Evolutionary conservation across 371 early-diverging fungal species (phyloP), one percentile per base, ranked within the genome.

Genomic region (Entomophthora muscae): DNA sequence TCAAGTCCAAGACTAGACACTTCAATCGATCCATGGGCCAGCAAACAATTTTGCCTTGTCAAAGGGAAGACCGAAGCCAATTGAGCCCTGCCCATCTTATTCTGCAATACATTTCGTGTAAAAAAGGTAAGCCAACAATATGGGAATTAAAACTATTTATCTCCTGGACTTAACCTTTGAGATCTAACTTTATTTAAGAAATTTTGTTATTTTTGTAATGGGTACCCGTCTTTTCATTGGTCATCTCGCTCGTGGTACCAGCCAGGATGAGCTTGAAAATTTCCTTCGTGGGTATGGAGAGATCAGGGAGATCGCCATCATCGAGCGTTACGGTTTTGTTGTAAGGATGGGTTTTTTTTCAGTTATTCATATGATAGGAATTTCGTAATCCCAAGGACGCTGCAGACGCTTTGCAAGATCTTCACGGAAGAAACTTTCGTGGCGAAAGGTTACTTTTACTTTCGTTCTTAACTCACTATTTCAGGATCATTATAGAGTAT

Each of bases 311-410:
- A 57, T 57, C 13, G 24, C 57, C 31, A 21, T 57, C 22, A 28
- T 57, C 30, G 57, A 57, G 3, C 12, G 57, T 22, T 57, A 28
- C 31, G 57, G 57, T 57, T 57, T 57, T 57, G 57, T 57, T 57
- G 57, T 57, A 57, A 28, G 33, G 59, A 66, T 33, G 5, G 27
- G 27, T 57, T 57, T 22, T 65, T 55, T 3, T 61, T 64, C 21
- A 60, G 65, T 55, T 26, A 62, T 52, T 66, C 7, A 55, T 54
- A 24, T 52, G 17, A 17, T 58, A 64, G 64, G 88, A 87, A 69
- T 86, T 83, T 68, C 77, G 73, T 58, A 78, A 83, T 72, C 72
- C 74, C 59, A 73, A 78, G 70, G 88, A 87, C 76, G 88, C 88
- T 59, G 76, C 80, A 54, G 88, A 87, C 75, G 85, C 76, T 27